Conservation (phyloP, 2,329 filamentous ascomycete genomes). For the Fusarium incarnatum region DNA sequence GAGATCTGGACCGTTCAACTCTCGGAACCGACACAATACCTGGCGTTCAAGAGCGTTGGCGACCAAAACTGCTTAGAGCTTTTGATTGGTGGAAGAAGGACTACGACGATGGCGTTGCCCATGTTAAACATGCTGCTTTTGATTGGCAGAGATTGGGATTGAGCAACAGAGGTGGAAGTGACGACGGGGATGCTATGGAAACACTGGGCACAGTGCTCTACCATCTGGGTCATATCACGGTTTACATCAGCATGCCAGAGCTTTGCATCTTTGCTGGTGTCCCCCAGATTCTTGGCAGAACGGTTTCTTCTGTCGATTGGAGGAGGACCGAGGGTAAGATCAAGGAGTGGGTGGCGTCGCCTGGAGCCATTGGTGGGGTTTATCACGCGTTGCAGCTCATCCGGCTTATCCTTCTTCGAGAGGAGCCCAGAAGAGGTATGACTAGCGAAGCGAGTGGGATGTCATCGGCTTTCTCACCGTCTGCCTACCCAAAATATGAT, state of each 20-base stretch:
- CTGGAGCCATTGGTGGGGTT: conserved; percentile 45
- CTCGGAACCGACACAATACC: conserved; percentile 44
- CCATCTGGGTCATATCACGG: conserved; percentile 46
- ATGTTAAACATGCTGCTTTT: conserved; percentile 46
- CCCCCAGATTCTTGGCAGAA: conserved; percentile 44
- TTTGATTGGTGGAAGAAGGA: conserved; percentile 49
- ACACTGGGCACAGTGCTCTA: conserved; percentile 46
- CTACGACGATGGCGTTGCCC: conserved; percentile 46
- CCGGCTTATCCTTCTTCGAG: conserved; percentile 43
- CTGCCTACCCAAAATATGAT: conserved; percentile 42
- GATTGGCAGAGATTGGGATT: conserved; percentile 46
- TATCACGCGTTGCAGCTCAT: conserved; percentile 46
- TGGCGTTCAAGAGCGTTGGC: conserved; percentile 46
- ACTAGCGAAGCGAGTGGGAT: conserved; percentile 24
- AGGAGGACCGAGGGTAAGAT: conserved; percentile 47
- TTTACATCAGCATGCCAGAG: conserved; percentile 48
- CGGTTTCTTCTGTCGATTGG: conserved; percentile 46
- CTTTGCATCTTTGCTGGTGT: conserved; percentile 47
- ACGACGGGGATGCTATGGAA: conserved; percentile 46
- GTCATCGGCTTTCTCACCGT: conserved; percentile 32
- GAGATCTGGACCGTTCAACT: conserved; percentile 44
- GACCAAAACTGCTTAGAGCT: conserved; percentile 43
- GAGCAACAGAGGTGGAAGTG: conserved; percentile 44
- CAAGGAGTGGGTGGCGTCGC: conserved; percentile 47
- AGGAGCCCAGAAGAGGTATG: conserved; percentile 29